These are phyloP conservation scores for Fusarium chuoi DNA, from an alignment of 2,329 filamentous ascomycete genomes.

Conservation along the genomic window DNA sequence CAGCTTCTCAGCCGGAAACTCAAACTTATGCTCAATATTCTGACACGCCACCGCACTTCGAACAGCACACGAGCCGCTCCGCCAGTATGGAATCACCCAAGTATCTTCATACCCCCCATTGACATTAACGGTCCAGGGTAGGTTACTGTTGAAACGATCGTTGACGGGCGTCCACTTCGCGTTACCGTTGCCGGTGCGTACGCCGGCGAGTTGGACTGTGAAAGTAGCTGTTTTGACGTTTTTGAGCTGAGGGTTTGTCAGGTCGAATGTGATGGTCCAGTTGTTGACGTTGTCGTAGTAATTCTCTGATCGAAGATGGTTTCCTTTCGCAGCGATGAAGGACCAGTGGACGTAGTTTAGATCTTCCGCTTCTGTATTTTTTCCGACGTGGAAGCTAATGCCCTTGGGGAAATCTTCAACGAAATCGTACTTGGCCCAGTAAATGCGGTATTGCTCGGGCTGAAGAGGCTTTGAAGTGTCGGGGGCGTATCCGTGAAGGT, in stretches of 20 bases:
- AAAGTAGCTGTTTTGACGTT: slow-evolving; percentile 50
- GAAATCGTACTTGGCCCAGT: slow-evolving; percentile 69
- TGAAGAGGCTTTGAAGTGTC: slow-evolving; percentile 60
- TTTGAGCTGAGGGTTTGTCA: slow-evolving; percentile 45
- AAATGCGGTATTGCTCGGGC: slow-evolving; percentile 66
- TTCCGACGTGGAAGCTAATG: slow-evolving; percentile 65
- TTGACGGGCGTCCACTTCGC: slow-evolving; percentile 32
- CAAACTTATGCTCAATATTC: slow-evolving; percentile 67
- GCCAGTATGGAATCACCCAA: slow-evolving; percentile 63
- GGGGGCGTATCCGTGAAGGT: slow-evolving; percentile 62
- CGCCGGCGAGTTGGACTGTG: slow-evolving; percentile 30
- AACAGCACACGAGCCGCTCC: slow-evolving; percentile 63
- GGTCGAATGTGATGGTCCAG: slow-evolving; percentile 66
- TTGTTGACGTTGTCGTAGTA: slow-evolving; percentile 63
- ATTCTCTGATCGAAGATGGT: slow-evolving; percentile 54
- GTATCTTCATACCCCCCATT: slow-evolving; percentile 55
- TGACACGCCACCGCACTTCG: slow-evolving; percentile 69
- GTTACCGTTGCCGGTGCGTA: slow-evolving; percentile 29
- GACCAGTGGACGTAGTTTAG: slow-evolving; percentile 74
- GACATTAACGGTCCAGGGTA: slow-evolving; percentile 46
- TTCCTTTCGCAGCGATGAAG: slow-evolving; percentile 65
- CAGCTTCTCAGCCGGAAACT: slow-evolving; percentile 59
- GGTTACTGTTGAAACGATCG: slow-evolving; percentile 3
- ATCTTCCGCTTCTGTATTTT: slow-evolving; percentile 57
- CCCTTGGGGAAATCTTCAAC: slow-evolving; percentile 66